Base-by-base conservation (phyloP, 2,329 filamentous ascomycete species). In the Colletotrichum trifolii region DNA sequence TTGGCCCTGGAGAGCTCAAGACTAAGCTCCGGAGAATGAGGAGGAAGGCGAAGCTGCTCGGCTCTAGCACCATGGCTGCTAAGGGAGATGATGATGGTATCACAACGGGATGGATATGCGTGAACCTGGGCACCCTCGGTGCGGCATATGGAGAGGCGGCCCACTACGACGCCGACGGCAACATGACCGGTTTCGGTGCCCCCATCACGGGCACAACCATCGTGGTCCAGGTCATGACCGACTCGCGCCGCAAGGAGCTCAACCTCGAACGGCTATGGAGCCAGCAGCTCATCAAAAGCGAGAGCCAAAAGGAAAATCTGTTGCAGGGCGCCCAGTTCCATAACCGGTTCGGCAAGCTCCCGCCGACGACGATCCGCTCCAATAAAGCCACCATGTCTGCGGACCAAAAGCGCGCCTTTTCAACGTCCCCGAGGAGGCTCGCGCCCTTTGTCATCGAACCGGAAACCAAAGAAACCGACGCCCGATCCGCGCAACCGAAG, bases 41-140 rank as follows among this genome's bases (percentile, higher is more conserved):
- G 8, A 92, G 93, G 75, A 90, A 91, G 71, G 91, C 93, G 38
- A 93, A 93, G 76, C 82, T 97, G 66, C 81, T 97, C 70, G 93
- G 92, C 12, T 91, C 87, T 64, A 87, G 88, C 0, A 88, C 89
- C n/a, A 83, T 86, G 50, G 82, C 87, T 6, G 87, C 87, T 10
- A 46, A 25, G 12, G 85, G 85, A 52, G 81, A 85, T 2, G 94
- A 97, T 71, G 93, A 97, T 73, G 95, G 94, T 2, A 92, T 97
- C 56, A 90, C 91, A 11, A 97, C 95, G 1, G 94, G 94, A 9
- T 99, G 96, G 96, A 91, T 99, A 17, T 99, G 96, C 77, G 92
- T 98, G 66, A 96, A 97, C 74, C 86, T 96, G 9, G 93, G 92
- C 5, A 87, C 86, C 13, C 84, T 93, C 1, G 87, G 90, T 47